phyloP scores from a whole-genome alignment of 805 yeast genomes.

The Nakazawaea holstii region DNA sequence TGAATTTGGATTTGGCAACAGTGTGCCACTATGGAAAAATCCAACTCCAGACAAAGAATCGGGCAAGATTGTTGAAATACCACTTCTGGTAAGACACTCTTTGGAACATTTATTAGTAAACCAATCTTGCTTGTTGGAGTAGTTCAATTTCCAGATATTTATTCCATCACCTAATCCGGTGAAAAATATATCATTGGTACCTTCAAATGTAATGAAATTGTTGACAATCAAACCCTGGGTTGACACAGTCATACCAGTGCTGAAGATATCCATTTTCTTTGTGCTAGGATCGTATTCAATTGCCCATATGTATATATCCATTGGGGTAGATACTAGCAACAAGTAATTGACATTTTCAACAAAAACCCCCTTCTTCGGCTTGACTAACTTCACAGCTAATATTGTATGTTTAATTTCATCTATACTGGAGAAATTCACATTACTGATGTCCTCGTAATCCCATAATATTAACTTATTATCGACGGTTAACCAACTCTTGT shows the following conservation, averaged over 20 bases:
- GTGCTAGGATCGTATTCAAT: constrained; percentile 43
- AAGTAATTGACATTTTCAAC: constrained; percentile 70
- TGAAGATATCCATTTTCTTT: constrained; percentile 61
- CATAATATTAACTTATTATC: constrained; percentile 82
- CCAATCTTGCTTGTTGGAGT: constrained; percentile 81
- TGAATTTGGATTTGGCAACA: constrained; percentile 7
- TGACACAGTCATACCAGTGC: constrained; percentile 78
- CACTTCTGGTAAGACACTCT: constrained; percentile 73
- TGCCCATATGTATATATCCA: constrained; percentile 72
- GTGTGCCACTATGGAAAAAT: constrained; percentile 12
- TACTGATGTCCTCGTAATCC: constrained; percentile 51
- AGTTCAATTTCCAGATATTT: constrained; percentile 83
- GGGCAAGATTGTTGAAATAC: constrained; percentile 47
- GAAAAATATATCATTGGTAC: constrained; percentile 77
- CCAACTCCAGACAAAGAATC: constrained; percentile 15
- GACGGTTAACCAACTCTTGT: constrained; percentile 79
- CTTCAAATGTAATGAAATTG: constrained; percentile 51
- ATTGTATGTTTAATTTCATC: constrained; percentile 81
- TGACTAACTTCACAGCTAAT: constrained; percentile 67
- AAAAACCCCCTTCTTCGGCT: constrained; percentile 78
- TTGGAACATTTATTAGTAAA: constrained; percentile 79
- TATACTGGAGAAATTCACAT: constrained; percentile 61
- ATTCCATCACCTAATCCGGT: constrained; percentile 73
- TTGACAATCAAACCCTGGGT: constrained; percentile 72
- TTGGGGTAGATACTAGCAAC: constrained; percentile 73